Evolutionary conservation across 176 grass and related monocot genomes (phyloP).

Genomic region (Cenchrus americanus): DNA sequence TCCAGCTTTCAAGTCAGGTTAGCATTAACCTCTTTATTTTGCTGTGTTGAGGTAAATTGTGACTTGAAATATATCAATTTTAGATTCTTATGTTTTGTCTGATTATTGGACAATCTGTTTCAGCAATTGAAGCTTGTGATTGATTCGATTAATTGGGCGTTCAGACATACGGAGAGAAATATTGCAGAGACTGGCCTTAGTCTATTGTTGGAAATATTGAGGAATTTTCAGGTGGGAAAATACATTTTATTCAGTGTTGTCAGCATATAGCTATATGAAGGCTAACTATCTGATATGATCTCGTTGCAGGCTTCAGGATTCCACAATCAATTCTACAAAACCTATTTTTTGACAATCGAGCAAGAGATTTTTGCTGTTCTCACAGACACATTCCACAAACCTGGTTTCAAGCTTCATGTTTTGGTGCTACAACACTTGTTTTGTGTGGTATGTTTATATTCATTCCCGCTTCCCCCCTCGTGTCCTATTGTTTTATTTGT

Average conservation of each 20-base stretch:
- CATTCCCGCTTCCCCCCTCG: neutral
- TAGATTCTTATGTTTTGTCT: conserved; percentile 33
- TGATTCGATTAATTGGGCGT: conserved; percentile 98
- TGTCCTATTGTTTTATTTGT: neutral
- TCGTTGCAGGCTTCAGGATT: conserved; percentile 81
- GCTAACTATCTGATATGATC: conserved; percentile 32
- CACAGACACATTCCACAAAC: conserved; percentile 98
- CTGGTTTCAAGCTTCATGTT: conserved; percentile 98
- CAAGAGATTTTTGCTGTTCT: conserved; percentile 99
- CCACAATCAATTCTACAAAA: conserved; percentile 98
- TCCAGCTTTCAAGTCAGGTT: conserved; percentile 94
- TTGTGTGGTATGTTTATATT: conserved; percentile 68
- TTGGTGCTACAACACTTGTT: conserved; percentile 97
- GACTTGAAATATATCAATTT: neutral
- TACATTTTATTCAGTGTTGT: neutral
- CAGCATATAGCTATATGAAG: neutral
- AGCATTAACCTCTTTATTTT: conserved; percentile 30
- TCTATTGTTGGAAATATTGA: conserved; percentile 90
- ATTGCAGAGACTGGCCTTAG: conserved; percentile 98
- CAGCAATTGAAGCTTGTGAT: conserved; percentile 99
- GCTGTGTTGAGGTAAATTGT: neutral
- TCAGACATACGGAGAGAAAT: conserved; percentile 98
- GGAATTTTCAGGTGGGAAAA: conserved; percentile 85
- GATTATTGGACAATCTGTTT: conserved; percentile 40
- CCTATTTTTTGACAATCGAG: conserved; percentile 91